phyloP scores from a whole-genome alignment of 2,329 filamentous ascomycete genomes.

The Cladosporium sp. region DNA sequence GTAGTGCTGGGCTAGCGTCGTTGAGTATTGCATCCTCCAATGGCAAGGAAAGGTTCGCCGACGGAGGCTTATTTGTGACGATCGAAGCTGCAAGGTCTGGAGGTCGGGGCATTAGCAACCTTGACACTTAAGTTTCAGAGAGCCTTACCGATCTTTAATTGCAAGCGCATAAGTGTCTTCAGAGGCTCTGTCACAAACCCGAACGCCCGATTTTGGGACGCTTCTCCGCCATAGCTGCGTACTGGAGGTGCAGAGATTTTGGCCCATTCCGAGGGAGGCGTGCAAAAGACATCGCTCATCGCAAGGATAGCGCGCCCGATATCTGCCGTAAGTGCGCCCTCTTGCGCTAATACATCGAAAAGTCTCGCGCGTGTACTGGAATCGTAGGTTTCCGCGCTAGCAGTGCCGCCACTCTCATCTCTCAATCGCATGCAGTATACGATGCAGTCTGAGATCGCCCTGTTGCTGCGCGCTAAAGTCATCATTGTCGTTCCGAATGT shows the following conservation, averaged over 20 bases:
- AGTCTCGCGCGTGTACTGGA: neutral
- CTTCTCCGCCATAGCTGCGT: neutral
- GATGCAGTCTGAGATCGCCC: neutral
- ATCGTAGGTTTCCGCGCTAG: neutral
- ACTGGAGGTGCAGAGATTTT: neutral
- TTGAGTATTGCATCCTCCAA: neutral
- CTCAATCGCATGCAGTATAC: conserved; percentile 1
- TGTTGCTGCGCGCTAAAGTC: conserved; percentile 3
- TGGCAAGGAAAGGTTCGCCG: neutral
- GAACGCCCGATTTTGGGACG: neutral
- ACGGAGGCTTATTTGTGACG: neutral
- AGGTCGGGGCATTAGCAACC: neutral
- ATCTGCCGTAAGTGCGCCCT: neutral
- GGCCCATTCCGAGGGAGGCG: neutral
- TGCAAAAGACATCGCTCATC: neutral
- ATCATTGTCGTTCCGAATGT: conserved; percentile 1
- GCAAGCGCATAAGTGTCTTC: neutral
- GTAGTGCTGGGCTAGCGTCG: neutral
- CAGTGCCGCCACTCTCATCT: neutral
- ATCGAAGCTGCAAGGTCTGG: conserved; percentile 1
- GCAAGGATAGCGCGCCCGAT: neutral
- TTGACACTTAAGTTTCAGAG: neutral
- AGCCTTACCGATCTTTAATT: conserved; percentile 1
- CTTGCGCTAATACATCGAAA: neutral
- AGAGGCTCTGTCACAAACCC: neutral